phyloP scores from a whole-genome alignment of 306 rosid genomes.

The Pyrus bretschneideri region DNA sequence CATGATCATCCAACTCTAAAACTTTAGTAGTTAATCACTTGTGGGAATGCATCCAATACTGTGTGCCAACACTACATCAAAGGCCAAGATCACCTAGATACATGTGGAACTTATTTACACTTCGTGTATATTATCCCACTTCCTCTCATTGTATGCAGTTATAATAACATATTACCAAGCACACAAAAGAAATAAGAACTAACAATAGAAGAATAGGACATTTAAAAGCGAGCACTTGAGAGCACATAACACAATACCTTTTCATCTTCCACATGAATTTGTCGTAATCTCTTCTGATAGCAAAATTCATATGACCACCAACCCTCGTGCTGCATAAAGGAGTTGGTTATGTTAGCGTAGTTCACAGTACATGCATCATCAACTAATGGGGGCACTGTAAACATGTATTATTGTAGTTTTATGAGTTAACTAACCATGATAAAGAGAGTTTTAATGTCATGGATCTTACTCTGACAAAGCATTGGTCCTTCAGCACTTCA shows the following conservation, averaged over 20 bases:
- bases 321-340: slow-evolving; percentile 81
- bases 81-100: background rate
- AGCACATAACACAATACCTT: slow-evolving; percentile 45
- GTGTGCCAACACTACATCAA: background rate
- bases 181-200: background rate
- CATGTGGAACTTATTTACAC: background rate
- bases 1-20: background rate
- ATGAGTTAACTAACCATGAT: background rate
- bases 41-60: background rate
- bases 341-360: background rate
- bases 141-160: background rate
- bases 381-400: background rate
- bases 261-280: slow-evolving; percentile 79
- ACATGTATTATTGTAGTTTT: background rate
- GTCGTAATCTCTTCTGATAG: slow-evolving; percentile 65
- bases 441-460: background rate
- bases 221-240: background rate
- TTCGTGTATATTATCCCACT: background rate
- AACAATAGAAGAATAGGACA: background rate
- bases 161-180: background rate
- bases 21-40: background rate
- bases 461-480: slow-evolving; percentile 67
- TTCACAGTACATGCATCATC: background rate
- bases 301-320: slow-evolving; percentile 99
- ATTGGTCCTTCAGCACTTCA: slow-evolving; percentile 66